phyloP scores from a whole-genome alignment of 1,284 basidiomycete species.

The Moesziomyces sp. region DNA sequence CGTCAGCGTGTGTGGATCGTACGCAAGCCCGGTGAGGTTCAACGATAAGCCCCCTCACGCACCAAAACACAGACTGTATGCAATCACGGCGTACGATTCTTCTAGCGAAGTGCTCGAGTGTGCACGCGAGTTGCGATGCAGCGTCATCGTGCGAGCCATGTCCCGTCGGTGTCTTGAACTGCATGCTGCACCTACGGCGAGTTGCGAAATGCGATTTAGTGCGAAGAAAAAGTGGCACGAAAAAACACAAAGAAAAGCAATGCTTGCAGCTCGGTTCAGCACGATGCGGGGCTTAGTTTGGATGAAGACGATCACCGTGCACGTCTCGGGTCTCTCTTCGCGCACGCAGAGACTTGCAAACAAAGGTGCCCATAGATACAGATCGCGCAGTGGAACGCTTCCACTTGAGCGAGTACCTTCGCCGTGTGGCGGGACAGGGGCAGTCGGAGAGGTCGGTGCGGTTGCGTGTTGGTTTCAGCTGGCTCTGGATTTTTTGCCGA shows the following conservation, averaged over 20 bases:
- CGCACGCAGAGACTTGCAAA: too few relatives aligned
- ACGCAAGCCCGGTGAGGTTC: slow-evolving; percentile 45
- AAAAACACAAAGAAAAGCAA: background rate
- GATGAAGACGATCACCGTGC: too few relatives aligned
- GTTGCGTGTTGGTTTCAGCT: slow-evolving; percentile 11
- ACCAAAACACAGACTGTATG: too few relatives aligned
- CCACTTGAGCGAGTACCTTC: too few relatives aligned
- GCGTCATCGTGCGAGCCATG: background rate
- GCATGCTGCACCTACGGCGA: background rate
- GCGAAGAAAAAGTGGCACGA: background rate
- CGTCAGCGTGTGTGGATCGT: slow-evolving; percentile 54
- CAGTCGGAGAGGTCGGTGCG: background rate
- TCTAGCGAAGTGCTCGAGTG: too few relatives aligned
- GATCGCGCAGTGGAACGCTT: too few relatives aligned
- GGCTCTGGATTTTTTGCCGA: slow-evolving; percentile 3
- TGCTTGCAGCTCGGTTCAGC: background rate
- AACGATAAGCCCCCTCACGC: slow-evolving; percentile 11
- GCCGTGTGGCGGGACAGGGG: background rate
- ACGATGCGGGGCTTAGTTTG: background rate
- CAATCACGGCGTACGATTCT: too few relatives aligned
- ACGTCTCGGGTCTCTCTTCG: too few relatives aligned
- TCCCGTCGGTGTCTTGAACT: background rate
- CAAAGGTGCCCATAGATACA: too few relatives aligned
- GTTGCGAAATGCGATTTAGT: background rate
- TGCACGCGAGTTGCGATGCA: too few relatives aligned